These are phyloP conservation scores for Leishmania martiniquensis DNA, from an alignment of 208 protist genomes.

Conservation along the genomic window DNA sequence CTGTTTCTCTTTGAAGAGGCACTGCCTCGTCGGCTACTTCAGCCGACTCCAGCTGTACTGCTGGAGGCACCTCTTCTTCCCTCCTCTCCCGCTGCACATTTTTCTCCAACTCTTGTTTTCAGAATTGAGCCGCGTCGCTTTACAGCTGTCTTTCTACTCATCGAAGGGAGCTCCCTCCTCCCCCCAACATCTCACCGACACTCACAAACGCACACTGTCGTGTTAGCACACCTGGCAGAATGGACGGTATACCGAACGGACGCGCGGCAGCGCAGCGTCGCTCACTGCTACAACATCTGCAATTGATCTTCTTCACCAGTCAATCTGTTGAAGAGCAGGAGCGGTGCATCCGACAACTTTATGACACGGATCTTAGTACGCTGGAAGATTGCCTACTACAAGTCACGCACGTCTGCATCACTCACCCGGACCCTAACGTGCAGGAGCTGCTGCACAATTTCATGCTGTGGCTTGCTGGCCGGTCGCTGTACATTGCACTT, in stretches of 20 bases:
- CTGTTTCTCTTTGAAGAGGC: background rate
- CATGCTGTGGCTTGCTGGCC: conserved; percentile 76
- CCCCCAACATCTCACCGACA: no score
- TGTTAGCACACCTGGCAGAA: background rate
- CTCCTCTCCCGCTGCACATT: background rate
- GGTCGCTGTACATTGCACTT: conserved; percentile 74
- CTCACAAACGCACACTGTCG: background rate
- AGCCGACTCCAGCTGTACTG: background rate
- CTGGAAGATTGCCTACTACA: conserved; percentile 83
- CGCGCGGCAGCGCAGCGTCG: conserved; percentile 39
- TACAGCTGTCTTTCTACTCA: background rate
- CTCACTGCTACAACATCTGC: conserved; percentile 60
- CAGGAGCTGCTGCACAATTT: conserved; percentile 66
- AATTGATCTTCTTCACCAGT: conserved; percentile 39
- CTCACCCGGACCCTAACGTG: conserved; percentile 47
- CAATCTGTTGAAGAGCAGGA: conserved; percentile 49
- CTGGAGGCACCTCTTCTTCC: background rate
- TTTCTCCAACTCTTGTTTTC: background rate
- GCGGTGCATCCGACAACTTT: conserved; percentile 57
- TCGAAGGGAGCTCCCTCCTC: background rate
- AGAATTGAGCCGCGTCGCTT: background rate
- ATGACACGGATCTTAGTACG: conserved; percentile 46
- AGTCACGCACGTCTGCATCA: conserved; percentile 84
- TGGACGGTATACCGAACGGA: conserved; percentile 9
- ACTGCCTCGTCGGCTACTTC: background rate